These are phyloP conservation scores for Hymenoscyphus albidus DNA, from an alignment of 2,329 filamentous ascomycete species.

Conservation along the genomic window DNA sequence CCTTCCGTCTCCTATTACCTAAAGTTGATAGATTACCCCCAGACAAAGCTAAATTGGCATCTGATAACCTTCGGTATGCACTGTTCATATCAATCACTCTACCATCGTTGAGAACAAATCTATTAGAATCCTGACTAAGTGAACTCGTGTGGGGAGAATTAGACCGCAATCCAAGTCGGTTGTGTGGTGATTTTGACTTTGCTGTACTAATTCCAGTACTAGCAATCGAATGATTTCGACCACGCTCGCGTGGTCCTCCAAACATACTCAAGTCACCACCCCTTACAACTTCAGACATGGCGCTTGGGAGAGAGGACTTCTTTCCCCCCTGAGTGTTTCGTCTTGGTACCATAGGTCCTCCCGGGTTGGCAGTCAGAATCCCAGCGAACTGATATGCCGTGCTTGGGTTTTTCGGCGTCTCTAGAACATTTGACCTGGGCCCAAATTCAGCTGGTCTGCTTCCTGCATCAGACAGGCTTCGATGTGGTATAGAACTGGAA, in stretches of 20 bases:
- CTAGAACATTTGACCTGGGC: constrained; percentile 33
- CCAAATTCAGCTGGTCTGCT: constrained; percentile 47
- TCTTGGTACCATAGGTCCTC: constrained; percentile 43
- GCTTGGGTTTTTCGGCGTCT: constrained; percentile 40
- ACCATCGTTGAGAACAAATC: constrained; percentile 54
- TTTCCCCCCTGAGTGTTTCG: constrained; percentile 47
- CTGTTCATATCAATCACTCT: constrained; percentile 63
- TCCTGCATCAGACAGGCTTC: constrained; percentile 54
- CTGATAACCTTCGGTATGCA: constrained; percentile 67
- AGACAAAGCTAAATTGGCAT: constrained; percentile 63
- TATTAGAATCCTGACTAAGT: constrained; percentile 29
- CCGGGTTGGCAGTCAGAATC: constrained; percentile 50
- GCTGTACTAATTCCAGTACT: constrained; percentile 20
- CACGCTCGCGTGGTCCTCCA: constrained; percentile 28
- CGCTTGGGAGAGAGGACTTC: constrained; percentile 35
- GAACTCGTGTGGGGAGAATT: constrained; percentile 26
- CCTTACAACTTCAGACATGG: constrained; percentile 53
- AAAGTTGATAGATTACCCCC: constrained; percentile 57
- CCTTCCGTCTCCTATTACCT: constrained; percentile 24
- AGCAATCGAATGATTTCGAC: constrained; percentile 27
- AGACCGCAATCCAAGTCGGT: constrained; percentile 30
- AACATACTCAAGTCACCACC: constrained; percentile 48
- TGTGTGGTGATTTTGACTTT: constrained; percentile 34
- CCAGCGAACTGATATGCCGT: constrained; percentile 59
- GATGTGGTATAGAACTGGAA: constrained; percentile 28